Percentiles rank a stretch among this genome's conserved stretches.
Conservation (phyloP, 768 basidiomycete species). For the Mycena indigotica region DNA sequence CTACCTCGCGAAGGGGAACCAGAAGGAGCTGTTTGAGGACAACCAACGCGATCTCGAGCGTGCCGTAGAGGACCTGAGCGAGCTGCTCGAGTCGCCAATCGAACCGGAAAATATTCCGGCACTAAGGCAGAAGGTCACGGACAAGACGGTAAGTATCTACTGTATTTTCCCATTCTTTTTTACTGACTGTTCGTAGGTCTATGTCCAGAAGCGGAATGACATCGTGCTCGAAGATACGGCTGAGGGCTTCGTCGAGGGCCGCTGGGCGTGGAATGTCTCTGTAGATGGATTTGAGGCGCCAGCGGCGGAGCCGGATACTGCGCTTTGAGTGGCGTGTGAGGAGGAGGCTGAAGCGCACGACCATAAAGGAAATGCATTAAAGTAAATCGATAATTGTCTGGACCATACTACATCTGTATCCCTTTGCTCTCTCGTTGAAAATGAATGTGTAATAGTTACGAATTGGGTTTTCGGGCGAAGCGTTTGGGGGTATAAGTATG, state of each 20-base stretch:
- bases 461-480: too few species aligned
- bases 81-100: constrained; percentile 88
- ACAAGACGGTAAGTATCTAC: constrained; percentile 74
- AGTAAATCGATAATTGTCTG: too few species aligned
- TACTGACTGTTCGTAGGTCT: constrained; percentile 52
- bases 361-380: too few species aligned
- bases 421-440: too few species aligned
- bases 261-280: constrained; percentile 79
- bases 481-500: too few species aligned
- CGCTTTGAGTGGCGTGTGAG: too few species aligned
- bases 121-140: constrained; percentile 89
- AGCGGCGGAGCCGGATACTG: constrained; percentile 17
- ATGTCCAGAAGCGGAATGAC: constrained; percentile 96
- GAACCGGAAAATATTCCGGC: constrained; percentile 81
- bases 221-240: constrained; percentile 96
- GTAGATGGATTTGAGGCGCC: constrained; percentile 73
- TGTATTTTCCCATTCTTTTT: neutral
- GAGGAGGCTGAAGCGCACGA: too few species aligned
- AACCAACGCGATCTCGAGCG: constrained; percentile 96
- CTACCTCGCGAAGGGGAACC: constrained; percentile 86
- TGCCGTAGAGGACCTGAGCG: constrained; percentile 94
- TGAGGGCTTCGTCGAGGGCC: constrained; percentile 80
- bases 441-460: too few species aligned
- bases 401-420: too few species aligned
- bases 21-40: constrained; percentile 96